phyloP scores from a whole-genome alignment of 768 basidiomycete genomes.

The Lentinula edodes region DNA sequence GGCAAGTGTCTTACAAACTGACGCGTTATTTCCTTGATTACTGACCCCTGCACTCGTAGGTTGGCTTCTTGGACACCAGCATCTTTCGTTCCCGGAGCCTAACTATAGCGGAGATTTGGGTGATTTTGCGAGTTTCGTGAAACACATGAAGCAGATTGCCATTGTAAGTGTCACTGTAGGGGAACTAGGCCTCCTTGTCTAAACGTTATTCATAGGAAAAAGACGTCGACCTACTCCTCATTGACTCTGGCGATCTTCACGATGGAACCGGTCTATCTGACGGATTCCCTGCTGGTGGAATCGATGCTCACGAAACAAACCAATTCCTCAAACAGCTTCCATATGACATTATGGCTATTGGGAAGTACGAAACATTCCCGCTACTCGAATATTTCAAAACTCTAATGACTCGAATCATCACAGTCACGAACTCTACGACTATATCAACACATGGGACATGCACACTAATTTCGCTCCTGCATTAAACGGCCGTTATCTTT shows the following conservation, averaged over 20 bases:
- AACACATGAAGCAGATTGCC: conserved; percentile 76
- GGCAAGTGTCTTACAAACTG: conserved; percentile 12
- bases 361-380: conserved; percentile 50
- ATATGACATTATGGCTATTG: conserved; percentile 80
- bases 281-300: conserved; percentile 62
- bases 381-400: not conserved
- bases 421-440: conserved; percentile 79
- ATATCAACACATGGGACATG: conserved; percentile 65
- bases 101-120: conserved; percentile 71
- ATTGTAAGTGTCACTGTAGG: conserved; percentile 9
- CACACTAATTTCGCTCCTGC: conserved; percentile 63
- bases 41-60: conserved; percentile 16
- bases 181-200: not conserved
- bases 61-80: conserved; percentile 83
- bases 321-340: conserved; percentile 66
- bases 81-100: conserved; percentile 65
- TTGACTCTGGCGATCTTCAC: conserved; percentile 76
- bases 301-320: conserved; percentile 76
- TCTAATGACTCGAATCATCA: not conserved
- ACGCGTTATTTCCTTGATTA: not conserved
- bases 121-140: conserved; percentile 81
- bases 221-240: conserved; percentile 77
- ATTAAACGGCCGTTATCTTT: conserved; percentile 69
- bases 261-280: conserved; percentile 81
- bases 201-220: conserved; percentile 34